Conservation (phyloP, 2,329 filamentous ascomycete genomes). For the Exophiala sp. region DNA sequence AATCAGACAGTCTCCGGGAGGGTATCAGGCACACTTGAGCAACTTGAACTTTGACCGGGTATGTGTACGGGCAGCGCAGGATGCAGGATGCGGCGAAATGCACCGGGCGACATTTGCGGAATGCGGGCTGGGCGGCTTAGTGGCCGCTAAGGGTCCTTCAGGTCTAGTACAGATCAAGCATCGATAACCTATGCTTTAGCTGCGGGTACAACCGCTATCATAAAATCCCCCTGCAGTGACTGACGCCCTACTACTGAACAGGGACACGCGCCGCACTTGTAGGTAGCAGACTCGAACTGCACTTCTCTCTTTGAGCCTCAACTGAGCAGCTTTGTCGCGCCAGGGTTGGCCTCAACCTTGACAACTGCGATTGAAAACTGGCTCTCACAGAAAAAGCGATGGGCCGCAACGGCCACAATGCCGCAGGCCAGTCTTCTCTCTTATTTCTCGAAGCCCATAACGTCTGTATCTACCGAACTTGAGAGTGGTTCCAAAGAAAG, state of each 20-base stretch:
- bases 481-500: background rate
- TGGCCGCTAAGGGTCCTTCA: background rate
- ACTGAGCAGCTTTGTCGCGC: background rate
- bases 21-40: background rate
- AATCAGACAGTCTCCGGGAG: background rate
- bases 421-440: conserved; percentile 20
- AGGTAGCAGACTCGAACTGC: background rate
- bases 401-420: conserved; percentile 6
- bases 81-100: conserved; percentile 5
- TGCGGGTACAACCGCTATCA: conserved; percentile 11
- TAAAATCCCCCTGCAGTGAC: background rate
- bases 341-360: background rate
- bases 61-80: background rate
- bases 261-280: background rate
- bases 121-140: background rate
- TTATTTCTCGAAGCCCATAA: conserved; percentile 20
- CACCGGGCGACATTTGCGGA: background rate
- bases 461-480: background rate
- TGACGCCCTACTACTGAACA: background rate
- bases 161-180: conserved; percentile 13
- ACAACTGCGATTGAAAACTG: background rate
- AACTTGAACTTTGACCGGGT: background rate
- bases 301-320: too few species aligned
- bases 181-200: conserved; percentile 17
- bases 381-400: too few species aligned